A percentile compares a stretch with the other conserved stretches of the same genome.
Conservation (phyloP, 352 stramenopile species). For the Phytophthora constricta region DNA sequence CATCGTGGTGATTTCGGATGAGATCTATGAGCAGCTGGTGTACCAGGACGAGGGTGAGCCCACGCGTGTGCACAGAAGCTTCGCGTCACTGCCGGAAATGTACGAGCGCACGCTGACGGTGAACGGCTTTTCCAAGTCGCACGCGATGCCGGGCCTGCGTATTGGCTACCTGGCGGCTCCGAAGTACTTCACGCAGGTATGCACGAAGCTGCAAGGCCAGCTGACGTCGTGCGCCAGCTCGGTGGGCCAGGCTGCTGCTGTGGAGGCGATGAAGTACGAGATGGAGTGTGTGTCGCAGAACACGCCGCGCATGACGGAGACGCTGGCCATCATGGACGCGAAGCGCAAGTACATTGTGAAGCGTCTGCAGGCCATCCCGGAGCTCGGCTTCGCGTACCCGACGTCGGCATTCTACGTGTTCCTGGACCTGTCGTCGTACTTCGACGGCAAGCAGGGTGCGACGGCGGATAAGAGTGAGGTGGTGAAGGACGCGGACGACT, state of each 20-base stretch:
- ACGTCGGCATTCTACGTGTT: slow-evolving; percentile 97
- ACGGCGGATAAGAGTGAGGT: slow-evolving; percentile 51
- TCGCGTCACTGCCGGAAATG: slow-evolving; percentile 83
- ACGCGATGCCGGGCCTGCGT: slow-evolving; percentile 96
- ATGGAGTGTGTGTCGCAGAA: slow-evolving; percentile 64
- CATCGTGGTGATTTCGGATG: slow-evolving; percentile 92
- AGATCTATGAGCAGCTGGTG: slow-evolving; percentile 97
- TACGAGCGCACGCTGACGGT: slow-evolving; percentile 93
- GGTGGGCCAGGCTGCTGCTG: slow-evolving; percentile 91
- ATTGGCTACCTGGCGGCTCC: slow-evolving; percentile 92
- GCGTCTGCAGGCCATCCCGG: slow-evolving; percentile 83
- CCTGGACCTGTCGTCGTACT: slow-evolving; percentile 88
- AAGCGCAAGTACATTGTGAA: slow-evolving; percentile 94
- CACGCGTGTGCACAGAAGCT: slow-evolving; percentile 70
- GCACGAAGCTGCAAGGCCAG: slow-evolving; percentile 95
- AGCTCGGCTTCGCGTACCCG: slow-evolving; percentile 86
- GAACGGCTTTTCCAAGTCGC: slow-evolving; percentile 97
- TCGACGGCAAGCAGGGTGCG: slow-evolving; percentile 60
- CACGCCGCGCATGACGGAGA: slow-evolving; percentile 60
- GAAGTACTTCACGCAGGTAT: slow-evolving; percentile 85
- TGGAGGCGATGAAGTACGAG: slow-evolving; percentile 90
- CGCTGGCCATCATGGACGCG: slow-evolving; percentile 61
- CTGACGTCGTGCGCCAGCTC: slow-evolving; percentile 95
- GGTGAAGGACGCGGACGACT: slow-evolving; percentile 66
- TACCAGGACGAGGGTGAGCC: slow-evolving; percentile 83